Conservation (phyloP, 495 filamentous ascomycete genomes). For the Amorphotheca resinae region DNA sequence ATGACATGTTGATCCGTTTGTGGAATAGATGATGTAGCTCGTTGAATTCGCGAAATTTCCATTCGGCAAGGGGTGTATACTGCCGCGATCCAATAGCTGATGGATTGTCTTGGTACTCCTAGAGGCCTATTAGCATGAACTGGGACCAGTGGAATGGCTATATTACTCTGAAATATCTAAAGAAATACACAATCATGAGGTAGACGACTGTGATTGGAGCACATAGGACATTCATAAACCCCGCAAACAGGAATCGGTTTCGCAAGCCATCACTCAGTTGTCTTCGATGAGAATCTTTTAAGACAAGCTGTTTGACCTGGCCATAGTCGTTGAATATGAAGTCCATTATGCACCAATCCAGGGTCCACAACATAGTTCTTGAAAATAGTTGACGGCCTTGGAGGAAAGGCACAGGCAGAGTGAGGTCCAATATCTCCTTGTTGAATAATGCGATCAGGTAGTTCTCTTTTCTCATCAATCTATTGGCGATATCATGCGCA, state of each 20-base stretch:
- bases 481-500: conserved; percentile 93
- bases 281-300: conserved; percentile 69
- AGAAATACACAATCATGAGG: conserved; percentile 75
- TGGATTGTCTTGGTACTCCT: conserved; percentile 85
- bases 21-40: conserved; percentile 87
- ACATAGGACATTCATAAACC: conserved; percentile 72
- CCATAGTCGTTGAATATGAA: conserved; percentile 84
- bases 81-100: conserved; percentile 68
- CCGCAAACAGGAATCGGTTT: conserved; percentile 65
- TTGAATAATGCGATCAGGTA: conserved; percentile 94
- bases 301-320: conserved; percentile 69
- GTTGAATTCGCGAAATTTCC: conserved; percentile 98
- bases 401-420: conserved; percentile 74
- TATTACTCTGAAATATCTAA: conserved; percentile 77
- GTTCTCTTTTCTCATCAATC: conserved; percentile 92
- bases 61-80: conserved; percentile 88
- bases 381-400: conserved; percentile 69
- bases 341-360: conserved; percentile 80
- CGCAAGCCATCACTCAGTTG: conserved; percentile 64
- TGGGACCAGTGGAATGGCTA: neutral
- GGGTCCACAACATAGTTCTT: conserved; percentile 71
- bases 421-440: conserved; percentile 84
- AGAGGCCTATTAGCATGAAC: conserved; percentile 4
- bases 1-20: conserved; percentile 83
- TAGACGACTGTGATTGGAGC: conserved; percentile 76